Base-by-base conservation (phyloP, 257 asterid genomes). In the Capsicum chinense region DNA sequence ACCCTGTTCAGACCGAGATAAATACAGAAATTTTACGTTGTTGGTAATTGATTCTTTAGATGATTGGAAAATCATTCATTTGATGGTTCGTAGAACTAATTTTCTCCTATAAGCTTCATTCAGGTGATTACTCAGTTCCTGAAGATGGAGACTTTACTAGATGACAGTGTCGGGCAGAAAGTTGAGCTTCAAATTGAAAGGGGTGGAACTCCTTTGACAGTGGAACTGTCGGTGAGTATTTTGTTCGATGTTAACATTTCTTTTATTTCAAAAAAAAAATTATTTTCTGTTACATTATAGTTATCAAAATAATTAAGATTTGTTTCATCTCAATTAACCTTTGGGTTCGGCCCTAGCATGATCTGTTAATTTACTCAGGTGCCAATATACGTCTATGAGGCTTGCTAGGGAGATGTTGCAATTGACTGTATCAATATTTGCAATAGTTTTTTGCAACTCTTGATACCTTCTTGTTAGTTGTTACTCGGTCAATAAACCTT, bases 41-140 rank as follows among this genome's bases (percentile, higher is more conserved):
- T 56, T 26, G 62, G 64, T 15, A 78, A 33, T 78, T 78, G 33
- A 21, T 78, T 52, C 50, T 56, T 26, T 33, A 26, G 7, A 78
- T 14, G 54, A 39, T 52, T 26, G 50, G 64, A 54, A 54, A 33
- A 54, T 54, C 48, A 54, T 78, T 54, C 82, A 13, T 78, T 52
- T 54, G 26, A 26, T 33, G 33, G 21, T 54, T 50, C 6, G 17
- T 50, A 50, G 42, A 14, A 50, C 50, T 78, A 39, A 78, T 78
- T 78, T 84, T 88, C 86, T 69, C 79, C 48, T 26, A 88, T 37
- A 85, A 85, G 74, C 80, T 74, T 85, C 86, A 79, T 90, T 83
- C 91, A 97, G 99, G 99, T 97, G 81, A 87, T 90, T 84, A 97
- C 99, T 82, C 99, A 95, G 87, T 97, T 97, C 89, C 89, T 93